Percentiles rank a stretch among this genome's conserved stretches.
These are phyloP conservation scores for Trichocladium uniseriatum DNA, from an alignment of 495 filamentous ascomycete genomes.

Conservation along the genomic window DNA sequence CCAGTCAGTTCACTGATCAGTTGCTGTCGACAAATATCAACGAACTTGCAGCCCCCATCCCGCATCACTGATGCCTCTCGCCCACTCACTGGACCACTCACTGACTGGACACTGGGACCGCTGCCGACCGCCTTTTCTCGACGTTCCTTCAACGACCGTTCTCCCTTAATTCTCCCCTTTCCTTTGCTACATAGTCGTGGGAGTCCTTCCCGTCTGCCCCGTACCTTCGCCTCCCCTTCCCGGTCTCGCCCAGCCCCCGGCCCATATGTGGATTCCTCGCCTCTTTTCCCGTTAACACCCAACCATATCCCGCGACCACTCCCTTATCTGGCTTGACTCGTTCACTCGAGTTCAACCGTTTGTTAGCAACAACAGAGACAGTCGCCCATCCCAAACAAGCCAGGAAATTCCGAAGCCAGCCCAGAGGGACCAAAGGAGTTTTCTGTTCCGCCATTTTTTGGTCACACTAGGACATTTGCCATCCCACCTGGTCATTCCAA, in stretches of 20 bases:
- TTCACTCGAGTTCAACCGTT: constrained; percentile 28
- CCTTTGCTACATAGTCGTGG: constrained; percentile 8
- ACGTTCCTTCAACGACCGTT: constrained; percentile 27
- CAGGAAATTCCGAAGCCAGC: constrained; percentile 10
- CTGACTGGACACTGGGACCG: neutral
- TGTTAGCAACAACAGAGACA: neutral
- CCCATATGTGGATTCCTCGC: constrained; percentile 6
- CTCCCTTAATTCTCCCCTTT: constrained; percentile 16
- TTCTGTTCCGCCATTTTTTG: constrained; percentile 5
- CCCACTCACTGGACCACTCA: constrained; percentile 4
- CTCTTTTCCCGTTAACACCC: constrained; percentile 13
- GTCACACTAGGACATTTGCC: constrained; percentile 8
- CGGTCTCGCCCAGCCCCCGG: constrained; percentile 6
- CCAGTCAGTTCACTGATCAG: constrained; percentile 5
- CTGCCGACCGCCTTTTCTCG: constrained; percentile 20
- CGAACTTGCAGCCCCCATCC: constrained; percentile 22
- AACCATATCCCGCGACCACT: constrained; percentile 12
- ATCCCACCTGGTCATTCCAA: constrained; percentile 5
- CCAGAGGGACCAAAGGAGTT: constrained; percentile 7
- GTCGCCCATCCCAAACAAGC: neutral
- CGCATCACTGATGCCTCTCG: constrained; percentile 14
- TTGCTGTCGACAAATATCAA: constrained; percentile 27
- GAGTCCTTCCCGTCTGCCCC: constrained; percentile 1
- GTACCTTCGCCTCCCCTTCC: neutral
- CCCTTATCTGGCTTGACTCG: constrained; percentile 23